These are phyloP conservation scores for Gaeumannomyces sp. DNA, from an alignment of 2,329 filamentous ascomycete species.

Conservation along the genomic window DNA sequence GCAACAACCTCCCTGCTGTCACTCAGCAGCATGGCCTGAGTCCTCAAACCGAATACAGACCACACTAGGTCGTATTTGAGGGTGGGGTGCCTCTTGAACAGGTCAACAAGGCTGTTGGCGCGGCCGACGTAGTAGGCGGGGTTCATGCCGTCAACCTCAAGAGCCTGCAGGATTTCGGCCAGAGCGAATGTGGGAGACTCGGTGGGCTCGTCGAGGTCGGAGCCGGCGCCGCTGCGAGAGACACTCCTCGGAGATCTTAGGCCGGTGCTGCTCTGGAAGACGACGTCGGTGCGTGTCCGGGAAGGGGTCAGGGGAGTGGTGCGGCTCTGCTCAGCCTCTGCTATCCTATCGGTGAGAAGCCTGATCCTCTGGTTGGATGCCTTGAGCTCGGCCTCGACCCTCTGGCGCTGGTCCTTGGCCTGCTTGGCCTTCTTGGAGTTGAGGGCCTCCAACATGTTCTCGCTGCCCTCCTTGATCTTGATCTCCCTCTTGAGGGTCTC, in stretches of 20 bases:
- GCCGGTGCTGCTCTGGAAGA: conserved; percentile 36
- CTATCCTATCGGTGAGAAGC: conserved; percentile 53
- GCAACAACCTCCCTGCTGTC: conserved; percentile 94
- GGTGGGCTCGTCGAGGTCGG: conserved; percentile 59
- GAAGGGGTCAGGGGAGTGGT: conserved; percentile 47
- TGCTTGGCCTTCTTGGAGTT: conserved; percentile 95
- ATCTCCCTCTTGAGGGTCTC: conserved; percentile 90
- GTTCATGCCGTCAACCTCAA: conserved; percentile 81
- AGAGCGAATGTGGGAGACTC: conserved; percentile 92
- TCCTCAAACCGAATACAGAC: conserved; percentile 87
- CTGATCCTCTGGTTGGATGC: conserved; percentile 72
- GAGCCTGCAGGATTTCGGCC: conserved; percentile 79
- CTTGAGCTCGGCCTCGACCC: conserved; percentile 82
- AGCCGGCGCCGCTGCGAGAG: conserved; percentile 48
- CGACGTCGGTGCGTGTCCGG: conserved; percentile 42
- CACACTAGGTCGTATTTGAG: conserved; percentile 96
- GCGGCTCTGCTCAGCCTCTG: conserved; percentile 50
- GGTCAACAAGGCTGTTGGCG: conserved; percentile 85
- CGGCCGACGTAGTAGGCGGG: conserved; percentile 93
- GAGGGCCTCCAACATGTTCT: conserved; percentile 94
- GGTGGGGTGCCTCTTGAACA: conserved; percentile 90
- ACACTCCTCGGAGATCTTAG: conserved; percentile 53
- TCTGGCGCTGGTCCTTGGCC: conserved; percentile 73
- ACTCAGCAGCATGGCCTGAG: conserved; percentile 93
- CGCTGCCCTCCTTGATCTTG: conserved; percentile 96